A percentile compares a stretch with the other conserved stretches of the same genome.
Conservation (phyloP, 176 grass and related monocot species). For the Tillandsia leiboldiana region DNA sequence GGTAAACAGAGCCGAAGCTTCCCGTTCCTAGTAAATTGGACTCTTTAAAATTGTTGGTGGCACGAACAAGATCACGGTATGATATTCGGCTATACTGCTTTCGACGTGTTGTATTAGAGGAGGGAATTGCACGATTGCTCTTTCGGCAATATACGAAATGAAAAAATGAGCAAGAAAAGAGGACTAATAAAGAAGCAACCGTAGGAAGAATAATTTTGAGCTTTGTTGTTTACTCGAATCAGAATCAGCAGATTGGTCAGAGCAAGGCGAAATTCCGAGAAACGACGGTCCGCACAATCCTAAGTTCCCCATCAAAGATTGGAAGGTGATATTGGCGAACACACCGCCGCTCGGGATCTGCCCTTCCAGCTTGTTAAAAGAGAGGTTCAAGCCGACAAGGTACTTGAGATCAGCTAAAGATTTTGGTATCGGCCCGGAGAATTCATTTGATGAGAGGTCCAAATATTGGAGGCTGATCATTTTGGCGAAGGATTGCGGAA, state of each 20-base stretch:
- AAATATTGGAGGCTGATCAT: slow-evolving; percentile 13
- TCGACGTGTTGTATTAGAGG: neutral
- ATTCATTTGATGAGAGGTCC: slow-evolving; percentile 19
- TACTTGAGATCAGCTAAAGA: slow-evolving; percentile 8
- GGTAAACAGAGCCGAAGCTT: slow-evolving; percentile 18
- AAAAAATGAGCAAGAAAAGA: slow-evolving; percentile 2
- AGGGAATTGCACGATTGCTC: neutral
- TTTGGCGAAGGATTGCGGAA: slow-evolving; percentile 17
- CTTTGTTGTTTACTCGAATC: neutral
- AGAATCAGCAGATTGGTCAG: slow-evolving; percentile 6
- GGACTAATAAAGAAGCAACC: slow-evolving; percentile 3
- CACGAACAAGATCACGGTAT: slow-evolving; percentile 20
- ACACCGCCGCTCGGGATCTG: slow-evolving; percentile 12
- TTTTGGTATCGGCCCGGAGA: slow-evolving; percentile 20
- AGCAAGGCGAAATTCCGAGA: slow-evolving; percentile 4
- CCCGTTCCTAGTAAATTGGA: slow-evolving; percentile 17
- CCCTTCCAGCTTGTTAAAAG: slow-evolving; percentile 20
- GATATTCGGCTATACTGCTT: slow-evolving; percentile 6
- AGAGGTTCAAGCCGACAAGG: slow-evolving; percentile 20
- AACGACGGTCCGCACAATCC: slow-evolving; percentile 3
- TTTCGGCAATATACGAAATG: slow-evolving; percentile 1
- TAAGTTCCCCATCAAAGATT: slow-evolving; percentile 16
- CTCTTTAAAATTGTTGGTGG: slow-evolving; percentile 19
- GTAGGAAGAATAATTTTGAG: slow-evolving; percentile 14
- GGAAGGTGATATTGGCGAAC: slow-evolving; percentile 14